phyloP scores from a whole-genome alignment of 441 rosid genomes.

The Pelargonium australe region DNA sequence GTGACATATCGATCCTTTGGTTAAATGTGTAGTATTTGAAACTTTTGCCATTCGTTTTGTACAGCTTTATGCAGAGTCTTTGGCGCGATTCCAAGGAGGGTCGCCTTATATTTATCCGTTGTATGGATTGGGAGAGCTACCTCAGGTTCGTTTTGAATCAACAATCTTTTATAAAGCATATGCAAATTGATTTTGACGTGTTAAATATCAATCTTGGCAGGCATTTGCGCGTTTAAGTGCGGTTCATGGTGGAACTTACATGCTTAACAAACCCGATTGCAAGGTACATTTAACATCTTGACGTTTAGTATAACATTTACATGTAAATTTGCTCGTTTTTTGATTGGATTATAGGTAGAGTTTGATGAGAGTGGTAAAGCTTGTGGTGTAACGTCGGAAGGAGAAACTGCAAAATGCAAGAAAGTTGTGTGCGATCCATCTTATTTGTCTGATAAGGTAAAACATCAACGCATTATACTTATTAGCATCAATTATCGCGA shows the following conservation, averaged over 20 bases:
- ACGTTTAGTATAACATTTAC: no score
- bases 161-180: not conserved
- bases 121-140: constrained; percentile 86
- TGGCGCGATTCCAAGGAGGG: constrained; percentile 86
- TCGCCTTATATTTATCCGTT: constrained; percentile 85
- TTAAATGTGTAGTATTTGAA: not conserved
- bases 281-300: constrained; percentile 32
- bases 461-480: not conserved
- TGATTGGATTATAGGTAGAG: constrained; percentile 39
- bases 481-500: no score
- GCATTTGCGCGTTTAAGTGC: constrained; percentile 75
- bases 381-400: constrained; percentile 56
- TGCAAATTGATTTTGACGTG: not conserved
- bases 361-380: constrained; percentile 51
- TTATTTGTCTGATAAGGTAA: constrained; percentile 56
- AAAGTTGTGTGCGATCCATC: constrained; percentile 73
- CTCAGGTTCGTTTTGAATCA: constrained; percentile 47
- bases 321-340: no score
- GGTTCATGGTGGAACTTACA: constrained; percentile 72
- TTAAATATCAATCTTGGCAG: constrained; percentile 21
- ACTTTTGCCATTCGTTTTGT: not conserved
- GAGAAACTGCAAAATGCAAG: constrained; percentile 71
- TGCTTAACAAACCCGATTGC: constrained; percentile 71
- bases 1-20: not conserved
- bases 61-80: constrained; percentile 67